Percentiles rank a stretch among this genome's conserved stretches.
phyloP scores from a whole-genome alignment of 441 rosid species.

The Populus hybrid region DNA sequence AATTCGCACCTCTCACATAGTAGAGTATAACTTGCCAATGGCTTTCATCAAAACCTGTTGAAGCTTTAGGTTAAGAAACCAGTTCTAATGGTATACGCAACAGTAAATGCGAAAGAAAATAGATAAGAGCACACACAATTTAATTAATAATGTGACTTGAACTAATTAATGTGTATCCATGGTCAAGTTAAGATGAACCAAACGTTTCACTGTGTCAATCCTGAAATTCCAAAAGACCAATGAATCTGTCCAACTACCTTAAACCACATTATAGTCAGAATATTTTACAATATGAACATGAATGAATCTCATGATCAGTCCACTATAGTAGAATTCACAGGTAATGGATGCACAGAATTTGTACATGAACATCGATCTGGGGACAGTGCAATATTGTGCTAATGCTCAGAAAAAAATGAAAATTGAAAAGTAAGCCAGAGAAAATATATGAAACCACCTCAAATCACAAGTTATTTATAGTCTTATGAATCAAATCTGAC shows the following conservation, averaged over 20 bases:
- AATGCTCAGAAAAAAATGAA: no score
- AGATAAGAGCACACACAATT: no score
- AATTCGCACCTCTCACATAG: accelerated
- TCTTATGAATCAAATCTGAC: no score
- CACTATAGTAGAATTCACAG: neutral
- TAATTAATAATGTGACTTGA: neutral
- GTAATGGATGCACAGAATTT: neutral
- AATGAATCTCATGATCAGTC: neutral
- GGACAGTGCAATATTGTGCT: no score
- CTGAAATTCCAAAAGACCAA: neutral
- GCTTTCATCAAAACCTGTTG: no score
- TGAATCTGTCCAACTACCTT: neutral
- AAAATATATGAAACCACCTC: no score
- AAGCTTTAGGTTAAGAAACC: no score
- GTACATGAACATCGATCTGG: no score
- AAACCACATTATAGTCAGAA: neutral
- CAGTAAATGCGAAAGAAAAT: no score
- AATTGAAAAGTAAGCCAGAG: no score
- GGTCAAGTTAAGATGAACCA: neutral
- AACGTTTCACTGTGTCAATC: neutral
- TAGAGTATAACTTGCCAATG: accelerated
- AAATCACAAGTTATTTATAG: no score
- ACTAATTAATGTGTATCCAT: neutral
- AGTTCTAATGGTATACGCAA: no score
- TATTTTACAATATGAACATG: neutral